Percentiles rank a stretch among this genome's conserved stretches.
These are phyloP conservation scores for Phytophthora pisi DNA, from an alignment of 352 stramenopile genomes.

Conservation along the genomic window DNA sequence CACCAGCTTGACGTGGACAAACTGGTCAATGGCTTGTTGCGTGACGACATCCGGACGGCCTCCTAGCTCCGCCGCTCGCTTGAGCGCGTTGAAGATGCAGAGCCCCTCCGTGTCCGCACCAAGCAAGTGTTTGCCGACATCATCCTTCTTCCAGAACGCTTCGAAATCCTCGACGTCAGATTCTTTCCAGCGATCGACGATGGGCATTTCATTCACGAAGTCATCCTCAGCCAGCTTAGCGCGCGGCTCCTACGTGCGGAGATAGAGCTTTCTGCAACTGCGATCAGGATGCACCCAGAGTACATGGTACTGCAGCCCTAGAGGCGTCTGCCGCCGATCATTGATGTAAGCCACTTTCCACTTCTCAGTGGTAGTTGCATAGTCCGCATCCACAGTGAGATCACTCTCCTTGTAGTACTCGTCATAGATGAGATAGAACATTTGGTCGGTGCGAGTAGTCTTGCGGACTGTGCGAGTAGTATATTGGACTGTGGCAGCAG, in stretches of 20 bases:
- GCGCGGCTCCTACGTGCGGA: slow-evolving; percentile 1
- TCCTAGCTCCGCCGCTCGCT: slow-evolving; percentile 1
- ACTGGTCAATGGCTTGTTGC: slow-evolving; percentile 9
- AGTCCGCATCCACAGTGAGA: background rate
- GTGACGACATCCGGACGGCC: slow-evolving; percentile 5
- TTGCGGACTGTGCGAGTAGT: background rate
- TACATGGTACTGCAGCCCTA: background rate
- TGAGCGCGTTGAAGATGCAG: slow-evolving; percentile 8
- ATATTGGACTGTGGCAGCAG: background rate
- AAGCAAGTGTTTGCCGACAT: background rate
- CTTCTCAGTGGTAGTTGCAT: slow-evolving; percentile 1
- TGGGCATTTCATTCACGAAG: background rate
- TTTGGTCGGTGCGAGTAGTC: background rate
- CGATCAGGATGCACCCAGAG: background rate
- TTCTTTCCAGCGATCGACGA: slow-evolving; percentile 8
- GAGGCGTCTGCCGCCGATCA: background rate
- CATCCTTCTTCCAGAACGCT: background rate
- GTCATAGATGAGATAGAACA: slow-evolving; percentile 4
- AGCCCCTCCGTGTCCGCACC: background rate
- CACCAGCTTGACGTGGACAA: background rate
- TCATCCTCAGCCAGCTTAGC: background rate
- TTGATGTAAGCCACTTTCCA: slow-evolving; percentile 5
- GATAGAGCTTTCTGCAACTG: background rate
- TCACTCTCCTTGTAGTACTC: background rate
- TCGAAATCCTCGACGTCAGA: background rate